Evolutionary conservation across 2,329 filamentous ascomycete genomes (phyloP).

Genomic region (Fusarium udum): DNA sequence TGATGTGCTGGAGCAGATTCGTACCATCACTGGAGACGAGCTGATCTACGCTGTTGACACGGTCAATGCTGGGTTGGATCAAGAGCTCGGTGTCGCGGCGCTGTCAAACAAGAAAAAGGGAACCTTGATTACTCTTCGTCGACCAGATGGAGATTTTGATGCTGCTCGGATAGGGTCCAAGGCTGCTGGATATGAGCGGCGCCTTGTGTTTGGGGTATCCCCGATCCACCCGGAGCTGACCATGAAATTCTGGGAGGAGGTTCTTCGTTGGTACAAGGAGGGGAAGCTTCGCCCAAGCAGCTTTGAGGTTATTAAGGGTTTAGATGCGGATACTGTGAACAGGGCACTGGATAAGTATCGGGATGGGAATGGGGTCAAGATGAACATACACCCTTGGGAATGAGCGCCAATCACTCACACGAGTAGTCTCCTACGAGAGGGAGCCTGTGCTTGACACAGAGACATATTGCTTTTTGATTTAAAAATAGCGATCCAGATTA

Average conservation of each 20-base stretch:
- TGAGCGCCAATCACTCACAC: not conserved
- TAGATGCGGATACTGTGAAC: not conserved
- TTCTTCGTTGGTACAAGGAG: not conserved
- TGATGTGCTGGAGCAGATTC: not conserved
- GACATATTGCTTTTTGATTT: not conserved
- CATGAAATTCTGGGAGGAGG: not conserved
- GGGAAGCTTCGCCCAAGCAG: not conserved
- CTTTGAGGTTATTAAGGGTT: not conserved
- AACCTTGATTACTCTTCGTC: not conserved
- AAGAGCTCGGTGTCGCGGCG: not conserved
- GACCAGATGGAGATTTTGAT: not conserved
- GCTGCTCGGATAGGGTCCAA: not conserved
- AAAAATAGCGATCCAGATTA: fast-evolving
- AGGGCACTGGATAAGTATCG: not conserved
- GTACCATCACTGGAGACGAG: not conserved
- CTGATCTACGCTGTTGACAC: not conserved
- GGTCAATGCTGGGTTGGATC: not conserved
- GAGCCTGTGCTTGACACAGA: too few species aligned
- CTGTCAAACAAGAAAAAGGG: not conserved
- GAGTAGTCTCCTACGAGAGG: too few species aligned
- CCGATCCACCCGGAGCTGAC: not conserved
- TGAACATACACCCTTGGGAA: not conserved
- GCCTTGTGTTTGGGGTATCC: not conserved
- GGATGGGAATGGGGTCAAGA: not conserved
- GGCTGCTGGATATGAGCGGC: not conserved